Evolutionary conservation across 2,329 filamentous ascomycete species (phyloP), one percentile per base, ranked within the genome.

Genomic region (Microcera coccophila): DNA sequence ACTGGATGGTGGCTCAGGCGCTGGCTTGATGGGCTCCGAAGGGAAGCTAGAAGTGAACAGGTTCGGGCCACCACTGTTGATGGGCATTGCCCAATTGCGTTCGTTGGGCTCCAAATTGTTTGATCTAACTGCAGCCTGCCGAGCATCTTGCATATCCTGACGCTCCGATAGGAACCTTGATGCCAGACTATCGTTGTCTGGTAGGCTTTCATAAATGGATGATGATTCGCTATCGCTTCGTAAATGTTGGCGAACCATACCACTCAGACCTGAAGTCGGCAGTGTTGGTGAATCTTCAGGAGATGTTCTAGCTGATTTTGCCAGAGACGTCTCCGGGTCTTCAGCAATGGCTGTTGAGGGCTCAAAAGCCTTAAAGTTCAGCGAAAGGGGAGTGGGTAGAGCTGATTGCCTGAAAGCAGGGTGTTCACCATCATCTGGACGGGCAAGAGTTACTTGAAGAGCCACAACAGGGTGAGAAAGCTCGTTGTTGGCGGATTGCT

Each of bases 171-270:
- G 67, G 14, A 69, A 61, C 16, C 56, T 48, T 2, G 53, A 50
- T 4, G 53, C 44, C 11, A 58, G n/a, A 48, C 66, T 36, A 50
- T 60, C 26, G 50, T 67, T 48, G 59, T 63, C 31, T 63, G 68
- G 9, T 70, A 70, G 18, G 66, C 67, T 42, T 19, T 78, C 80
- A 53, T 88, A 89, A 19, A 93, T 74, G 0, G 89, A 94, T 1
- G 91, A 97, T 12, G 81, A 77, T 45, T 84, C 84, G 66, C 91
- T 97, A 50, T 84, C 81, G 24, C 81, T 81, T 38, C 93, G 82
- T 31, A 97, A 70, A 70, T 97, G 93, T 48, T 90, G 84, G 22
- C 85, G 81, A 35, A 95, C 83, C 72, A 95, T 78, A 2, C 85
- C 86, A 57, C 84, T 91, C 14, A 96, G 72, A 3, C 55, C 55